Percentiles rank a stretch among this genome's conserved stretches.
These are phyloP conservation scores for Zasmidium citrigriseum DNA, from an alignment of 2,329 filamentous ascomycete species.

Conservation along the genomic window DNA sequence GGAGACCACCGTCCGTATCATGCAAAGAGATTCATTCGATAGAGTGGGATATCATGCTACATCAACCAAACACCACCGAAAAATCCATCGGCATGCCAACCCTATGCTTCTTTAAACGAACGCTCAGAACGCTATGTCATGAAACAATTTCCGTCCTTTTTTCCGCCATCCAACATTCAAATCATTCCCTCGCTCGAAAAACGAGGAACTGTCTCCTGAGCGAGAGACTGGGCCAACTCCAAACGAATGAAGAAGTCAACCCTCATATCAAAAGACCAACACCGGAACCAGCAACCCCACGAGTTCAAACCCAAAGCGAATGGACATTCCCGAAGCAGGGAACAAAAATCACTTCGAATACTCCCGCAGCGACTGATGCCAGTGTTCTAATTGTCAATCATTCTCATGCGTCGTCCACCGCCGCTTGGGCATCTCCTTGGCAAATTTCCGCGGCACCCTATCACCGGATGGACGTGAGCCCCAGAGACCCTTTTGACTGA, in stretches of 20 bases:
- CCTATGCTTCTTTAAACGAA: neutral
- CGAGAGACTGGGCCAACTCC: neutral
- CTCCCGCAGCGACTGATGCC: slow-evolving; percentile 9
- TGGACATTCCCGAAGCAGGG: too few relatives aligned
- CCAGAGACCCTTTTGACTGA: slow-evolving; percentile 45
- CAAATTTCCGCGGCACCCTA: slow-evolving; percentile 17
- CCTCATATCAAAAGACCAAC: neutral
- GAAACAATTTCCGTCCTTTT: too few relatives aligned
- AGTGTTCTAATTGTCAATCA: slow-evolving; percentile 20
- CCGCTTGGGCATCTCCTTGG: slow-evolving; percentile 18
- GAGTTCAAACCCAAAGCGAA: neutral
- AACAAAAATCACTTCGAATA: slow-evolving; percentile 8
- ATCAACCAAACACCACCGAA: neutral
- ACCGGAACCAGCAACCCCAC: neutral
- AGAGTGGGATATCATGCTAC: neutral
- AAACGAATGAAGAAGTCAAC: neutral
- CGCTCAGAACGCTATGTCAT: neutral
- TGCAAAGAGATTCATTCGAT: neutral
- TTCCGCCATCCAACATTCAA: too few relatives aligned
- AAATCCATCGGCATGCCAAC: neutral
- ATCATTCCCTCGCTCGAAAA: too few relatives aligned
- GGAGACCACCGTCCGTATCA: too few relatives aligned
- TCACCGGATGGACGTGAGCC: slow-evolving; percentile 34
- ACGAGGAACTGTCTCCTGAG: too few relatives aligned
- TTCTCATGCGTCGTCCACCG: slow-evolving; percentile 24